Percentiles rank a stretch among this genome's conserved stretches.
Evolutionary conservation across 495 filamentous ascomycete species (phyloP).

Genomic region (Xylaria curta): DNA sequence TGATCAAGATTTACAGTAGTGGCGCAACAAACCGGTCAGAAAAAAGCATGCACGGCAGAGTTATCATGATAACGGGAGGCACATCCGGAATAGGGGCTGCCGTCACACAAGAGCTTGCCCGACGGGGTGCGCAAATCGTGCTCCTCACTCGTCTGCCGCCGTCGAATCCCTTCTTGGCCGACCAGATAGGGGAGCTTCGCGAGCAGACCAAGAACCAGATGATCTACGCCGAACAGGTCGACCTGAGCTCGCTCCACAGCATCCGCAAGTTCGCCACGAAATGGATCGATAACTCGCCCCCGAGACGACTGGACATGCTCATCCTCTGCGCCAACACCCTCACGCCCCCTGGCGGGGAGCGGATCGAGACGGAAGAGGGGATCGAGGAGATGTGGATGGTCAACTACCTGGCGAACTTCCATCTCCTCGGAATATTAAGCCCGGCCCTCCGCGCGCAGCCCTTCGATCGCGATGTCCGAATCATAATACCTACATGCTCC

Average conservation of each 20-base stretch:
- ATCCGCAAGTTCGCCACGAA: conserved; percentile 95
- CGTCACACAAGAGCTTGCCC: conserved; percentile 74
- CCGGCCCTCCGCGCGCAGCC: conserved; percentile 90
- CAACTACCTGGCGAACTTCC: conserved; percentile 96
- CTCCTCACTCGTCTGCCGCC: conserved; percentile 83
- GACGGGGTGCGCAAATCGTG: conserved; percentile 86
- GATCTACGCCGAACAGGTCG: conserved; percentile 94
- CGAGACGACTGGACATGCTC: conserved; percentile 90
- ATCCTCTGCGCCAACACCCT: conserved; percentile 82
- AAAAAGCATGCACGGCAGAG: conserved; percentile 87
- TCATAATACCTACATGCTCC: conserved; percentile 86
- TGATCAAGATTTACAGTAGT: conserved; percentile 79
- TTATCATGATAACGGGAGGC: conserved; percentile 92
- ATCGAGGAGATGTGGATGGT: conserved; percentile 90
- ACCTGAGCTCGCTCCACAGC: conserved; percentile 83
- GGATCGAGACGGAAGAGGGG: conserved; percentile 70
- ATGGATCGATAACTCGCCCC: conserved; percentile 95
- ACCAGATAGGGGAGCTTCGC: conserved; percentile 90
- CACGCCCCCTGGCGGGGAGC: conserved; percentile 65
- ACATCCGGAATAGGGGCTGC: conserved; percentile 91
- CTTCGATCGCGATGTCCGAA: conserved; percentile 87
- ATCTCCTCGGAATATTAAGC: conserved; percentile 86
- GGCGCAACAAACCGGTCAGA: conserved; percentile 79
- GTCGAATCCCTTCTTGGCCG: conserved; percentile 85
- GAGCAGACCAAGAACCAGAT: conserved; percentile 80